Evolutionary conservation across 2,329 filamentous ascomycete species (phyloP).

Genomic region (Ambrosiella cleistominuta): DNA sequence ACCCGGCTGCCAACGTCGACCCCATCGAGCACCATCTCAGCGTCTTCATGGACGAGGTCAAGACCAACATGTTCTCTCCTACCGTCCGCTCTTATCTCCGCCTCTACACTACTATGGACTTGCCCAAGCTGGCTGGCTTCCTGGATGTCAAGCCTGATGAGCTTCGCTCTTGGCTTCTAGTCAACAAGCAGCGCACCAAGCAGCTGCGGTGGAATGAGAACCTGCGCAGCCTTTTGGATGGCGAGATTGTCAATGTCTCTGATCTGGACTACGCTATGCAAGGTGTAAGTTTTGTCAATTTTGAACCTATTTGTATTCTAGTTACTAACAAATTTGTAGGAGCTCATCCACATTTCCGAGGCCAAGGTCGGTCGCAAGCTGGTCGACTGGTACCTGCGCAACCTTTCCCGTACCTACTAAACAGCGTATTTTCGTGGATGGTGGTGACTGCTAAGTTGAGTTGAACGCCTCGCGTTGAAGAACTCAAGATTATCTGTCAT

Average conservation of each 20-base stretch:
- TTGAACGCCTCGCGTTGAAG: not conserved
- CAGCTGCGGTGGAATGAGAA: constrained; percentile 87
- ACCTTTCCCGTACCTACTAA: constrained; percentile 85
- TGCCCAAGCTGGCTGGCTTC: constrained; percentile 95
- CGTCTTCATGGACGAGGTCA: constrained; percentile 99
- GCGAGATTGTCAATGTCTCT: constrained; percentile 80
- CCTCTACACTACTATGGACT: constrained; percentile 98
- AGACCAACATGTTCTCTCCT: constrained; percentile 96
- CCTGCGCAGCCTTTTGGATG: constrained; percentile 64
- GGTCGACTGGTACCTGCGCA: constrained; percentile 97
- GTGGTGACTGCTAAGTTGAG: not conserved
- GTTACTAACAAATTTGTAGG: constrained; percentile 29
- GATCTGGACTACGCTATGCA: constrained; percentile 96
- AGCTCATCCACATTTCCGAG: constrained; percentile 96
- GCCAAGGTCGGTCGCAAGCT: constrained; percentile 94
- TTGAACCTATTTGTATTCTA: not conserved
- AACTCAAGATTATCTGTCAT: not conserved
- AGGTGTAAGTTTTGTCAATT: constrained; percentile 44
- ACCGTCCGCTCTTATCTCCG: constrained; percentile 97
- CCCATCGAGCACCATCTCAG: constrained; percentile 91
- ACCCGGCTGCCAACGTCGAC: constrained; percentile 88
- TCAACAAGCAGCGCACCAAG: constrained; percentile 97
- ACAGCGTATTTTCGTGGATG: constrained; percentile 12
- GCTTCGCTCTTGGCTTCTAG: constrained; percentile 78
- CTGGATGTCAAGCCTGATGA: constrained; percentile 94